Evolutionary conservation across 306 rosid genomes (phyloP), one percentile per base, ranked within the genome.

Genomic region (Alnus glutinosa): DNA sequence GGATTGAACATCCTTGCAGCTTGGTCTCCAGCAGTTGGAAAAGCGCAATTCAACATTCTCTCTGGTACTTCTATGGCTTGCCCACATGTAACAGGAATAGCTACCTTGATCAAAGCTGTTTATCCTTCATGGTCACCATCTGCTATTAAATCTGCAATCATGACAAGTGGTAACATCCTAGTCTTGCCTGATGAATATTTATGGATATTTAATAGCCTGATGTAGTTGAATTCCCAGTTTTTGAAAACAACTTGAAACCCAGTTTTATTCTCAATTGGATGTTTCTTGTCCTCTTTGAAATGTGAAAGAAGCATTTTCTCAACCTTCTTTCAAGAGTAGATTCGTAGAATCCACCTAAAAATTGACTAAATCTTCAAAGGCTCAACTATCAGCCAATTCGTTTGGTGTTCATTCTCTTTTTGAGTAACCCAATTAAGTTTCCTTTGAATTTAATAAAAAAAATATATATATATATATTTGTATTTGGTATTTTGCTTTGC

Each of bases 51-150:
- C 82, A 90, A 90, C 85, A 84, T 92, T 73, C 79, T 81, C 51
- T 92, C 94, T 44, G 94, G 97, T 70, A 92, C 97, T 75, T 92
- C 97, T 69, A 92, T 92, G 97, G 78, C 97, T 66, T 92, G 97
- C 86, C 97, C 97, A 59, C 97, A 92, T 86, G 87, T 87, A 71
- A 85, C 97, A n/a, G 97, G 97, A 80, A 92, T 92, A 55, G 94
- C 97, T 36, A 23, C 91, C 51, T 86, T 92, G 80, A 82, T 92
- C 74, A 92, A 90, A 88, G 90, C 97, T 5, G 90, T 76, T 63
- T 81, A 90, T 88, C 97, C 94, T 71, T 84, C 90, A 34, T 92
- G 94, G 94, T 90, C 97, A 68, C 90, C 93, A 0, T 81, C 94
- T 51, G 89, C 97, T 75, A 86, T 92, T 69, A 87, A 86, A 81